A percentile compares a stretch with the other conserved stretches of the same genome.
Evolutionary conservation across 2,329 filamentous ascomycete genomes (phyloP).

Genomic region (Fusarium tuaranense): DNA sequence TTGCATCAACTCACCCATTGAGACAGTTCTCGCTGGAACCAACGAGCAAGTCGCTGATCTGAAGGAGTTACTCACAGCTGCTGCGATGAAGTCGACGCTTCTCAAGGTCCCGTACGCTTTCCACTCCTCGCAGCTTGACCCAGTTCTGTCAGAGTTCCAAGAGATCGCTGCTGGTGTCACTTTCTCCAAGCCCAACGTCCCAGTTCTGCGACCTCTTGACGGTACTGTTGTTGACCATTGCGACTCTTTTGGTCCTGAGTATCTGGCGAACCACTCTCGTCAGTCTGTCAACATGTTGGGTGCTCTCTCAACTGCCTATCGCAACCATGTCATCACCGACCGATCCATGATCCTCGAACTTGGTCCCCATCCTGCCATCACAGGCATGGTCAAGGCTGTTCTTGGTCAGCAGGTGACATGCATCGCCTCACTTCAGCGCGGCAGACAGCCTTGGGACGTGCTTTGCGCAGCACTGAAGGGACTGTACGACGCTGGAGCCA

Average conservation of each 20-base stretch:
- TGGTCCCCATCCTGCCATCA: conserved; percentile 34
- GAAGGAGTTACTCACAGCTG: conserved; percentile 8
- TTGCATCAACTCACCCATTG: conserved; percentile 73
- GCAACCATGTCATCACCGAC: conserved; percentile 6
- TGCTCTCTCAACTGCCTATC: conserved; percentile 9
- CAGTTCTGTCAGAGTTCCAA: conserved; percentile 62
- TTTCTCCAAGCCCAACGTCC: conserved; percentile 14
- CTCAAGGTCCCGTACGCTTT: conserved; percentile 54
- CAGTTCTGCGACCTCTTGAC: conserved; percentile 25
- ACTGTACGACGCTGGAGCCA: conserved; percentile 24
- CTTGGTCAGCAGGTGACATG: conserved; percentile 27
- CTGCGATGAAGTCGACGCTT: conserved; percentile 46
- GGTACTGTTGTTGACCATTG: conserved; percentile 20
- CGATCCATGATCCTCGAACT: conserved; percentile 31
- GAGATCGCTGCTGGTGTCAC: conserved; percentile 8
- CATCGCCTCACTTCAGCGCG: conserved; percentile 27
- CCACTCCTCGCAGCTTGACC: conserved; percentile 52
- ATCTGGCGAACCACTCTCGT: conserved; percentile 29
- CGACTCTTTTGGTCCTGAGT: conserved; percentile 18
- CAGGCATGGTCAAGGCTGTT: conserved; percentile 32
- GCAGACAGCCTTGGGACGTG: conserved; percentile 21
- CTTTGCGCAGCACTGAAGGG: conserved; percentile 17
- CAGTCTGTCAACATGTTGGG: conserved; percentile 34
- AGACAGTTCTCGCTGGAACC: conserved; percentile 62
- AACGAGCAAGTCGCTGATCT: conserved; percentile 19